Evolutionary conservation across 2,329 filamentous ascomycete species (phyloP).

Genomic region (Beauveria medogensis): DNA sequence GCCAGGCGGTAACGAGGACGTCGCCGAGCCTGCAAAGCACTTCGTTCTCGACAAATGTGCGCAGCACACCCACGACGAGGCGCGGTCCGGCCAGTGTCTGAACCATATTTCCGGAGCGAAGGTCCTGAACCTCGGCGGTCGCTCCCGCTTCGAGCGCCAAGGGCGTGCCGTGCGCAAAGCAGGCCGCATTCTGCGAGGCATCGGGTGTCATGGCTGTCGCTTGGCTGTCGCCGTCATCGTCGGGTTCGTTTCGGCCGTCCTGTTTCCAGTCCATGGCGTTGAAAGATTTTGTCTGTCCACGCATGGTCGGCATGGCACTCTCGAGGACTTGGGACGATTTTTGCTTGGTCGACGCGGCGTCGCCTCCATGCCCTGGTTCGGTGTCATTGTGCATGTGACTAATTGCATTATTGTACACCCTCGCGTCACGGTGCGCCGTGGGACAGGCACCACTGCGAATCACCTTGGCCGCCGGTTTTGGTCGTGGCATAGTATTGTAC

Average conservation of each 20-base stretch:
- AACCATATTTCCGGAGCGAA: slow-evolving; percentile 39
- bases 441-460: neutral
- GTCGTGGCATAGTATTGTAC: neutral
- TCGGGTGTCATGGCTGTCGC: neutral
- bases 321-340: too few relatives aligned
- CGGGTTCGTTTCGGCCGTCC: neutral
- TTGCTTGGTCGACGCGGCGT: neutral
- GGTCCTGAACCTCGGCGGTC: slow-evolving; percentile 30
- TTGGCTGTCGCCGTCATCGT: neutral
- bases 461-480: neutral
- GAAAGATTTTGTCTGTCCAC: neutral
- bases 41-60: slow-evolving; percentile 33
- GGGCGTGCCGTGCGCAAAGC: neutral
- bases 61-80: slow-evolving; percentile 41
- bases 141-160: neutral
- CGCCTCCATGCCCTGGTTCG: neutral
- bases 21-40: slow-evolving; percentile 36
- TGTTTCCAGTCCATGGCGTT: neutral
- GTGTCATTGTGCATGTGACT: neutral
- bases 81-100: slow-evolving; percentile 42
- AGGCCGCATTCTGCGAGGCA: neutral
- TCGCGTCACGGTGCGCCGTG: neutral
- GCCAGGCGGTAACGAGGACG: slow-evolving; percentile 50
- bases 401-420: neutral
- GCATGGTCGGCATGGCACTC: neutral